Base-by-base conservation (phyloP, 2,329 filamentous ascomycete genomes). In the Clonostachys chloroleuca region DNA sequence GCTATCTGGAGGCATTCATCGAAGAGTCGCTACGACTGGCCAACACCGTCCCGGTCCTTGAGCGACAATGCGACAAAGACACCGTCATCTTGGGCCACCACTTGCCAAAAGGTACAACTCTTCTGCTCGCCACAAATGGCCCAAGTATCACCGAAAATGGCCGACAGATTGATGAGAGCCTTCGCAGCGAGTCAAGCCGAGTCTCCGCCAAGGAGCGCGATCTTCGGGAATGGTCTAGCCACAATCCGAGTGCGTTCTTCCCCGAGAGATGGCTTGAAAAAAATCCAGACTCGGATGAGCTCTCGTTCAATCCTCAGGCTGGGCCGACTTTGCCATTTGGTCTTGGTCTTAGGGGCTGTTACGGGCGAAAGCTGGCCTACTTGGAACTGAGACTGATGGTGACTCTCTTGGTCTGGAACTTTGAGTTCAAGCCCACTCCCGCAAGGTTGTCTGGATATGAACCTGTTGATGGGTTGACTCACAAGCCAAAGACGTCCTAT, bases 251-350 rank as follows among this genome's bases (percentile, higher is more conserved):
- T 1, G 44, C 30, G 12, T 51, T 47, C 44, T 17, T 24, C 12
- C 49, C 49, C n/a, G 49, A 51, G 40, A 40, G 49, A 9, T 51
- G 49, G 49, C 37, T 49, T 3, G 42, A 44, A 7, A 17, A 7
- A 16, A 9, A 43, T 35, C 6, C 34, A 30, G 24, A 4, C 24
- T 18, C 16, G 10, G 40, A 14, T 13, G 45, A 20, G 13, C 20
- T 40, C 5, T 47, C 9, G 13, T 68, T 64, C 36, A 59, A 66
- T 36, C 43, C 56, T 0, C 49, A 54, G n/a, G 58, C 64, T 0
- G 64, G 65, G 0, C 67, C 67, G 0, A 45, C 52, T 2, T 52
- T 68, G 9, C 47, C 61, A 0, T 72, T 71, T 50, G 63, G 68
- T 0, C 9, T 61, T 1, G 68, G 68, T 0, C 51, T 58, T 0